Percentiles rank a stretch among this genome's conserved stretches.
phyloP scores from a whole-genome alignment of 1,139 yeast species.

The Zygosaccharomyces sapae region DNA sequence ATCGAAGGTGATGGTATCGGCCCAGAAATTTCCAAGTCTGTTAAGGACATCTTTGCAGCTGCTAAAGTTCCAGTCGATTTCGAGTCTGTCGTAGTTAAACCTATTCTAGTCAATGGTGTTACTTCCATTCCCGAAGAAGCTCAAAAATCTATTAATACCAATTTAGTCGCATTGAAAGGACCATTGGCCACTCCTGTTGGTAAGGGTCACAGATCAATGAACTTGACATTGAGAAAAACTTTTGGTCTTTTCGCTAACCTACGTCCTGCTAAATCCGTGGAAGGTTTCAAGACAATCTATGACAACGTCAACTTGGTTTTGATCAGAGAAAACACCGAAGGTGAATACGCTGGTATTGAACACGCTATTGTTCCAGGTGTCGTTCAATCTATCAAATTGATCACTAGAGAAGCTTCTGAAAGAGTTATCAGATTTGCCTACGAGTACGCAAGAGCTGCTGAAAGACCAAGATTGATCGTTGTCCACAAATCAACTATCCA shows the following conservation, averaged over 20 bases:
- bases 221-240: constrained; percentile 94
- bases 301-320: constrained; percentile 90
- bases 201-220: constrained; percentile 96
- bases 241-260: constrained; percentile 95
- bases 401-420: constrained; percentile 93
- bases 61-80: constrained; percentile 94
- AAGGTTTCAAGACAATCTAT: constrained; percentile 93
- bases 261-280: constrained; percentile 92
- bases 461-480: constrained; percentile 84
- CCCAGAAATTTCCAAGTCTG: constrained; percentile 88
- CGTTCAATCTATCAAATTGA: constrained; percentile 94
- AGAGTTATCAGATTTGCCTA: constrained; percentile 95
- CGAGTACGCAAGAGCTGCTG: constrained; percentile 87
- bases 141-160: constrained; percentile 85
- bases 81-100: constrained; percentile 97
- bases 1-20: constrained; percentile 99
- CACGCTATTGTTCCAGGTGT: constrained; percentile 98
- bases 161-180: constrained; percentile 93
- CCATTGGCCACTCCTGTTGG: constrained; percentile 98
- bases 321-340: constrained; percentile 98
- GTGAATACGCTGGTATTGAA: constrained; percentile 98
- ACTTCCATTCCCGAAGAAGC: constrained; percentile 93
- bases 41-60: constrained; percentile 84
- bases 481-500: constrained; percentile 98
- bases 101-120: constrained; percentile 84